Conservation (phyloP, 2,329 filamentous ascomycete genomes). For the Thermothelomyces thermophilus region DNA sequence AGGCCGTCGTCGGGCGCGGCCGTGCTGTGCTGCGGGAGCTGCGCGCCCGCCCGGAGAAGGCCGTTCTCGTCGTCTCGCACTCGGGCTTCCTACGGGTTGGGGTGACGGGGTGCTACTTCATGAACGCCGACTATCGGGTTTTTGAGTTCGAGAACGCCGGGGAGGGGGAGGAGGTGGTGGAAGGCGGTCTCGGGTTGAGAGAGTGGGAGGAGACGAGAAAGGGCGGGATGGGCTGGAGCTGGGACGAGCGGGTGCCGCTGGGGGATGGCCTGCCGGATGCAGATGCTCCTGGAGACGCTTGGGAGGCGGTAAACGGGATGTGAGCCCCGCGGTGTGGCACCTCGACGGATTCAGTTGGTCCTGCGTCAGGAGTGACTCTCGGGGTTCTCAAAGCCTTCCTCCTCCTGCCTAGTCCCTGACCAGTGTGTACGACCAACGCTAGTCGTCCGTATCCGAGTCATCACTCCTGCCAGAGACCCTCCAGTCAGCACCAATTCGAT, state of each 20-base stretch:
- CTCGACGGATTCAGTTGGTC: no score
- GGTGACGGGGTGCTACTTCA: slow-evolving; percentile 49
- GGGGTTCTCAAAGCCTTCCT: no score
- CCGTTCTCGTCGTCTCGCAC: slow-evolving; percentile 59
- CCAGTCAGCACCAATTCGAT: no score
- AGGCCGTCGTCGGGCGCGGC: slow-evolving; percentile 49
- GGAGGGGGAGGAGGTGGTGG: slow-evolving; percentile 14
- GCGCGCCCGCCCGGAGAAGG: slow-evolving; percentile 48
- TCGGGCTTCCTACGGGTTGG: slow-evolving; percentile 56
- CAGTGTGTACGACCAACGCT: no score
- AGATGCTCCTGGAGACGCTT: neutral
- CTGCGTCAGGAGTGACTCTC: no score
- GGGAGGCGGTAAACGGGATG: neutral
- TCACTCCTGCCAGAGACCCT: no score
- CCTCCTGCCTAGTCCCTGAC: no score
- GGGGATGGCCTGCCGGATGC: slow-evolving; percentile 27
- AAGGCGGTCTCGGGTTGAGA: slow-evolving; percentile 30
- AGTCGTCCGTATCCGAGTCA: no score
- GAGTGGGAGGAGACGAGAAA: slow-evolving; percentile 45
- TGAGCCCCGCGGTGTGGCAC: no score
- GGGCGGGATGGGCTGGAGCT: slow-evolving; percentile 47
- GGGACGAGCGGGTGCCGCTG: slow-evolving; percentile 29
- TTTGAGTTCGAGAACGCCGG: slow-evolving; percentile 43
- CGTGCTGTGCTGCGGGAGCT: slow-evolving; percentile 45
- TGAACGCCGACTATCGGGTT: slow-evolving; percentile 59